Conservation (phyloP, 2,329 filamentous ascomycete species). For the Fusarium brevicatenulatum region DNA sequence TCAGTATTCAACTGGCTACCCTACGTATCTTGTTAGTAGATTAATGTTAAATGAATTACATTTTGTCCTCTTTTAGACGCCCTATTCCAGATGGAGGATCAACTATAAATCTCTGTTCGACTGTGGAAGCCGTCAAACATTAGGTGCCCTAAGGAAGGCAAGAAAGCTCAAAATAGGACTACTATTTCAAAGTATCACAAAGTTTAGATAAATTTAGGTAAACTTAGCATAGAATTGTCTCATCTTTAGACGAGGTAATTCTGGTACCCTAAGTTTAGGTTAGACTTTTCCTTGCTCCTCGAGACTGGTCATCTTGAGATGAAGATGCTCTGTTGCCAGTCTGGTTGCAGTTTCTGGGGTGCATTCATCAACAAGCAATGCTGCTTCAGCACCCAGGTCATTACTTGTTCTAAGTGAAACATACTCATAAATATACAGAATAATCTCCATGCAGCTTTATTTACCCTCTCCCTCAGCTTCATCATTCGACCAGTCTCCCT, state of each 20-base stretch:
- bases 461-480: not conserved
- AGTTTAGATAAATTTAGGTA: not conserved
- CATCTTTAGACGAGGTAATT: too few species aligned
- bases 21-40: not conserved
- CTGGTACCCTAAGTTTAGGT: too few species aligned
- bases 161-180: too few species aligned
- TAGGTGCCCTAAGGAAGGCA: too few species aligned
- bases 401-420: rapidly evolving
- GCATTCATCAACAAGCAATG: too few species aligned
- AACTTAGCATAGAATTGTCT: not conserved
- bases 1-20: not conserved
- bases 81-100: rapidly evolving
- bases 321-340: too few species aligned
- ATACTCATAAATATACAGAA: rapidly evolving
- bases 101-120: not conserved
- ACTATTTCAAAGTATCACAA: not conserved
- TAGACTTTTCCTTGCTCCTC: too few species aligned
- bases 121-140: not conserved
- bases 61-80: rapidly evolving
- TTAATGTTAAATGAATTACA: not conserved
- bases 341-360: too few species aligned
- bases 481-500: not conserved
- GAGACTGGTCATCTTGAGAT: too few species aligned
- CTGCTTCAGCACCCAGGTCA: too few species aligned
- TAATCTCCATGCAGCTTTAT: rapidly evolving